These are phyloP conservation scores for Babesia ovata DNA, from an alignment of 169 alveolate genomes.

Conservation along the genomic window DNA sequence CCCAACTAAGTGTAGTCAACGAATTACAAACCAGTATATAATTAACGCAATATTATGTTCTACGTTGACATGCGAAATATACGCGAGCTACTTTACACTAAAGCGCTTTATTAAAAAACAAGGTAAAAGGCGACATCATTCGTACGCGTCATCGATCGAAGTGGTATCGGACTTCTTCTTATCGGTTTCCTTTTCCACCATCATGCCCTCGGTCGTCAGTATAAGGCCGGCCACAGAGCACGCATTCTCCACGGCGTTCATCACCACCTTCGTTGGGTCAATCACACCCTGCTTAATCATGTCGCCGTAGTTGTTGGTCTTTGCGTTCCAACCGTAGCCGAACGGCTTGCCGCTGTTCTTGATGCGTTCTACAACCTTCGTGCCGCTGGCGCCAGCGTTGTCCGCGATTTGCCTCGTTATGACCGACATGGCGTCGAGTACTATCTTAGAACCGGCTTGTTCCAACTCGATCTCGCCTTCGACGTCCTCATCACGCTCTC, in stretches of 20 bases:
- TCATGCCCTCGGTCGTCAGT: constrained; percentile 89
- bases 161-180: constrained; percentile 60
- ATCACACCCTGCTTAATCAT: constrained; percentile 88
- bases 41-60: neutral
- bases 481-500: constrained; percentile 74
- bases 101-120: neutral
- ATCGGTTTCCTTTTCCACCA: constrained; percentile 84
- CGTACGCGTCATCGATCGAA: constrained; percentile 48
- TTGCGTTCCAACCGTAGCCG: constrained; percentile 88
- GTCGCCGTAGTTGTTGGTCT: constrained; percentile 83
- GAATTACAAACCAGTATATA: neutral
- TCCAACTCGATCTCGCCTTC: constrained; percentile 85
- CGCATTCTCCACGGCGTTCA: constrained; percentile 84
- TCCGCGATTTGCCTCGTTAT: constrained; percentile 85
- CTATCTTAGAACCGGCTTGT: constrained; percentile 86
- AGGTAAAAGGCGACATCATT: constrained; percentile 3
- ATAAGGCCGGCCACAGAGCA: constrained; percentile 87
- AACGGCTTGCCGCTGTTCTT: constrained; percentile 80
- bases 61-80: neutral
- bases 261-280: constrained; percentile 87
- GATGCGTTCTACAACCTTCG: constrained; percentile 82
- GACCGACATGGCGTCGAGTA: constrained; percentile 81
- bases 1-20: neutral
- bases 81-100: neutral
- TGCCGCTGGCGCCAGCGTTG: constrained; percentile 83